Evolutionary conservation across 2,329 filamentous ascomycete genomes (phyloP), one percentile per base, ranked within the genome.

Genomic region (Gnomoniopsis smithogilvyi): DNA sequence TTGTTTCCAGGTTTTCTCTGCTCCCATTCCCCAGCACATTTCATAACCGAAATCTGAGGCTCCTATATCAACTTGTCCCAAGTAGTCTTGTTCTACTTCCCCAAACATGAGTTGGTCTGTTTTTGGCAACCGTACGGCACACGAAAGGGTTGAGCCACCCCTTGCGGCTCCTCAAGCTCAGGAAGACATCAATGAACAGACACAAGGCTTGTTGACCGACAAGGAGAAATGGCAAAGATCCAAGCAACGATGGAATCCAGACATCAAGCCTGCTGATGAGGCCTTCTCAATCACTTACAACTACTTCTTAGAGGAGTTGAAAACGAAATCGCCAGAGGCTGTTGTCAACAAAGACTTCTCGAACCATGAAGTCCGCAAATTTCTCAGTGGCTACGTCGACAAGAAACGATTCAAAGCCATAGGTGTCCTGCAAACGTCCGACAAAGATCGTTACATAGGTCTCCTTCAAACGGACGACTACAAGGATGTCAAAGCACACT

Each of bases 361-460:
- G 12, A 38, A 41, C 26, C 58, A 51, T 38, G 55, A 61, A 36
- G 33, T 41, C 38, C 50, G 45, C 36, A 61, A 55, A 38, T 54
- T 61, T 49, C 41, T 36, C 34, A 57, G 21, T 30, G 55, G 55
- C 36, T 61, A 49, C 19, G 59, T 38, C 36, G 55, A 58, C 7
- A 58, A 41, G 59, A 51, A 30, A 51, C 51, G 26, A 14, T 33
- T 47, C 30, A 34, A 15, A 41, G 51, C 47, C 21, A 26, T 61
- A 15, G 30, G 58, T 36, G 33, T 14, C 11, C 36, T 45, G 36
- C 59, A 61, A 21, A 53, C 33, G 21, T 36, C 21, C 6, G 54
- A 61, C 24, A 55, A 55, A 4, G 59, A 46, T 14, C 54, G 30
- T 38, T 19, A 21, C 7, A n/a, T 24, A 6, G 33, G 21, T 14